Evolutionary conservation across 2,329 filamentous ascomycete genomes (phyloP), one percentile per base, ranked within the genome.

Genomic region (Penicillium sp.): DNA sequence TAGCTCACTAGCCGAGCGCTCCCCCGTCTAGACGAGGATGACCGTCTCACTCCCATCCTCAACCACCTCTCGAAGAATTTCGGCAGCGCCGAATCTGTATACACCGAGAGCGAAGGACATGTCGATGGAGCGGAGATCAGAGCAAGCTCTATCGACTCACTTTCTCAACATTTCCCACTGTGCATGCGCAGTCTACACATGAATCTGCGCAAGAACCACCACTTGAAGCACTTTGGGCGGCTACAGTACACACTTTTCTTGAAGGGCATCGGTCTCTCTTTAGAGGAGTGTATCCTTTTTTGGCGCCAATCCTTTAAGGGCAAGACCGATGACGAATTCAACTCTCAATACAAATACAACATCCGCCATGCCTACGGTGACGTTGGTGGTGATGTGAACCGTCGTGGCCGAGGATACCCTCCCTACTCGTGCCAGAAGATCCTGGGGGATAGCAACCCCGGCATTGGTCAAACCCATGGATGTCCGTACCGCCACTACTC

Each of bases 311-410:
- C 82, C 25, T 97, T 99, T 81, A 85, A 85, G 69, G 88, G 90
- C 60, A 84, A 95, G 58, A 92, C 89, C 0, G 94, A 97, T 65
- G 92, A 97, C 65, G 87, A 87, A 31, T 99, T 97, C 81, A 95
- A 95, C 74, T 97, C 96, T 68, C 91, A 96, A 69, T 97, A 99
- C 75, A 83, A 89, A 40, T 99, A 99, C 80, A 97, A 99, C 69
- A 84, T 97, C 51, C 88, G 92, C n/a, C 92, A 99, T 79, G 74
- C 80, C 0, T 99, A 97, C 70, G 94, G 94, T 60, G 92, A 97
- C 64, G 94, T 97, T 0, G 94, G 94, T 48, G 92, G 92, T 51
- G 92, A 97, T 72, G 81, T 85, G 18, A 96, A 95, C 68, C 83
- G 92, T 28, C 84, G 92, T 48, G 88, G 91, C 38, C 83, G 88